phyloP scores from a whole-genome alignment of 768 basidiomycete genomes.

The Royoungia palumana region DNA sequence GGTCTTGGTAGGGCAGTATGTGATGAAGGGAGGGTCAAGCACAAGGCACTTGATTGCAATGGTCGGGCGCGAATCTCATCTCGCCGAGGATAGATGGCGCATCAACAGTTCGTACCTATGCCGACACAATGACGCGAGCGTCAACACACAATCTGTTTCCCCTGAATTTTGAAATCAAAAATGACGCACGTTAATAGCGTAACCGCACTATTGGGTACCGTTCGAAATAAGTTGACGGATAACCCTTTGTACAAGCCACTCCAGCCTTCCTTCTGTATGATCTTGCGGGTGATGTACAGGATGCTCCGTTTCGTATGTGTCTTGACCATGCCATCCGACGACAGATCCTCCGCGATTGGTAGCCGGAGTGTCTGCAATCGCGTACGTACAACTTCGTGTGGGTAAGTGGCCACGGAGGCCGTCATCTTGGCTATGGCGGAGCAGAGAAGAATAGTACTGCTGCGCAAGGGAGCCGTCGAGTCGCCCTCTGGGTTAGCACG shows the following conservation, averaged over 20 bases:
- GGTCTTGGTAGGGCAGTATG: too few species aligned
- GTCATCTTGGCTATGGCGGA: constrained; percentile 96
- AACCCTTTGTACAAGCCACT: constrained; percentile 88
- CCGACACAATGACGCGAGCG: not conserved
- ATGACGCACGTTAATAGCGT: constrained; percentile 65
- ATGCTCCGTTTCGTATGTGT: constrained; percentile 60
- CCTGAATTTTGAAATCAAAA: not conserved
- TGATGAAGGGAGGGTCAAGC: too few species aligned
- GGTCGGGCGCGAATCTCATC: not conserved
- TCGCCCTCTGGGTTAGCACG: constrained; percentile 23
- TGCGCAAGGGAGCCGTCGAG: constrained; percentile 28
- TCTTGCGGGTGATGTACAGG: constrained; percentile 65
- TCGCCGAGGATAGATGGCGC: constrained; percentile 28
- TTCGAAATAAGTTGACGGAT: constrained; percentile 90
- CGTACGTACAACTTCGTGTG: constrained; percentile 99
- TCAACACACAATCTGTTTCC: not conserved
- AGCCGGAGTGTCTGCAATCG: constrained; percentile 83
- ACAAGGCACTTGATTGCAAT: too few species aligned
- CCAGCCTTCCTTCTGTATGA: constrained; percentile 84
- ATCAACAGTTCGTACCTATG: constrained; percentile 32
- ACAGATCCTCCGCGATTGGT: constrained; percentile 56
- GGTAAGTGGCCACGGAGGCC: constrained; percentile 93
- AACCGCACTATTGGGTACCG: constrained; percentile 94
- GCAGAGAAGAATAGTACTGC: constrained; percentile 73
- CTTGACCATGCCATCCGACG: constrained; percentile 61